Percentiles rank a stretch among this genome's conserved stretches.
Evolutionary conservation across 371 early-diverging fungal species (phyloP).

Genomic region (Coemansia linderi): DNA sequence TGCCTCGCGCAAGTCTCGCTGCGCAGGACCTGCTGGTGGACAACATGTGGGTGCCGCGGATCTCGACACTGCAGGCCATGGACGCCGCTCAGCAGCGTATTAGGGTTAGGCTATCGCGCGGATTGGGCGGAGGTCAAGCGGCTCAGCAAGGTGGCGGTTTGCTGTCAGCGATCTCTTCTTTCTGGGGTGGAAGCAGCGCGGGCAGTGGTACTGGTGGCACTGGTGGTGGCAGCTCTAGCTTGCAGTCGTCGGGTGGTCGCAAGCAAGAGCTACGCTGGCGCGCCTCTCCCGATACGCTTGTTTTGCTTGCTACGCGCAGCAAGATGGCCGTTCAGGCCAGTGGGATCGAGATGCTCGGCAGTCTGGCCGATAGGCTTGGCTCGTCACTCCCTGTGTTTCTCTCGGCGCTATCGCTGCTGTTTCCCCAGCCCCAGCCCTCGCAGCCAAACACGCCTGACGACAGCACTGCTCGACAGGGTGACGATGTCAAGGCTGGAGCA

Average conservation of each 20-base stretch:
- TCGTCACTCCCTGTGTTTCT: constrained; percentile 24
- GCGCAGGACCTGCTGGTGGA: constrained; percentile 63
- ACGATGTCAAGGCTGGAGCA: constrained; percentile 1
- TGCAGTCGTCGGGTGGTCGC: constrained; percentile 14
- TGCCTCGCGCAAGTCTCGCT: constrained; percentile 31
- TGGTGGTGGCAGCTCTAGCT: not conserved
- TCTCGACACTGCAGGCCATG: constrained; percentile 56
- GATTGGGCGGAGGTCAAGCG: constrained; percentile 2
- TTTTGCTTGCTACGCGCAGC: constrained; percentile 31
- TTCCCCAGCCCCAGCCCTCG: constrained; percentile 39
- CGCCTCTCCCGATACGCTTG: constrained; percentile 45
- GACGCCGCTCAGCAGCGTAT: constrained; percentile 33
- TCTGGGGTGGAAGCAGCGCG: constrained; percentile 40
- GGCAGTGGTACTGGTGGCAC: not conserved
- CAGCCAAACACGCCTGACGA: constrained; percentile 34
- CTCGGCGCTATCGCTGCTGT: constrained; percentile 22
- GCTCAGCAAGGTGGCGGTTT: constrained; percentile 51
- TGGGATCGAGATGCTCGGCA: constrained; percentile 15
- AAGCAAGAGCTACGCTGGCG: constrained; percentile 43
- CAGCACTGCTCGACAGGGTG: not conserved
- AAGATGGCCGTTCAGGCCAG: constrained; percentile 41
- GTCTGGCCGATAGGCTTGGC: constrained; percentile 9
- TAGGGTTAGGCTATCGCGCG: constrained; percentile 13
- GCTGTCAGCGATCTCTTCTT: constrained; percentile 54
- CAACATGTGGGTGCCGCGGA: constrained; percentile 80